phyloP scores from a whole-genome alignment of 148 eudicot species.

The Vaccinium myrtillus region DNA sequence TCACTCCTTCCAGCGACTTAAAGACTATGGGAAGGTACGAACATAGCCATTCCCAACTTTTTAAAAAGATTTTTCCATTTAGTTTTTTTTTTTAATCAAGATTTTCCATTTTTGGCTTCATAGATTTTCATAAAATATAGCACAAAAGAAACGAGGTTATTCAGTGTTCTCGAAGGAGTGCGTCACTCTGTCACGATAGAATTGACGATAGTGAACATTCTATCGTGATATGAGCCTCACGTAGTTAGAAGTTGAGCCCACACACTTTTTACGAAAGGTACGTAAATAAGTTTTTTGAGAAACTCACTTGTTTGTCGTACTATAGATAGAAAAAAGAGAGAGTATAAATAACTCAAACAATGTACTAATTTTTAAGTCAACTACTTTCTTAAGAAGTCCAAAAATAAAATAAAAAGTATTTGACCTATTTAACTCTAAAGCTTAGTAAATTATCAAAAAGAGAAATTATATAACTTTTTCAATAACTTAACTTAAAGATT shows the following conservation, averaged over 20 bases:
- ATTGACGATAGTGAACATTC: too few relatives aligned
- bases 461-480: neutral
- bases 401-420: neutral
- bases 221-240: neutral
- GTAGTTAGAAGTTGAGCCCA: neutral
- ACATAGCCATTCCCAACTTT: neutral
- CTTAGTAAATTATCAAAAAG: neutral
- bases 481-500: neutral
- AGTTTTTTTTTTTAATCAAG: too few relatives aligned
- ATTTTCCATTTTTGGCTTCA: too few relatives aligned
- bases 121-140: too few relatives aligned
- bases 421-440: neutral
- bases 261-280: neutral
- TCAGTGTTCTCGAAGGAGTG: too few relatives aligned
- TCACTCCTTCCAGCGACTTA: slow-evolving; percentile 58
- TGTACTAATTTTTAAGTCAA: neutral
- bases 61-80: neutral
- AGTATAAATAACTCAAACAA: neutral
- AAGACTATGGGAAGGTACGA: slow-evolving; percentile 43
- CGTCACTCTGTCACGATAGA: neutral
- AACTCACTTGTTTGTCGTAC: neutral
- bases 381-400: neutral
- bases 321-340: neutral
- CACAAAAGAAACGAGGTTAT: too few relatives aligned
- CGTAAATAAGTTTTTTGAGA: neutral